phyloP scores from a whole-genome alignment of 371 early-diverging fungal genomes.

The Mucor circinelloides region DNA sequence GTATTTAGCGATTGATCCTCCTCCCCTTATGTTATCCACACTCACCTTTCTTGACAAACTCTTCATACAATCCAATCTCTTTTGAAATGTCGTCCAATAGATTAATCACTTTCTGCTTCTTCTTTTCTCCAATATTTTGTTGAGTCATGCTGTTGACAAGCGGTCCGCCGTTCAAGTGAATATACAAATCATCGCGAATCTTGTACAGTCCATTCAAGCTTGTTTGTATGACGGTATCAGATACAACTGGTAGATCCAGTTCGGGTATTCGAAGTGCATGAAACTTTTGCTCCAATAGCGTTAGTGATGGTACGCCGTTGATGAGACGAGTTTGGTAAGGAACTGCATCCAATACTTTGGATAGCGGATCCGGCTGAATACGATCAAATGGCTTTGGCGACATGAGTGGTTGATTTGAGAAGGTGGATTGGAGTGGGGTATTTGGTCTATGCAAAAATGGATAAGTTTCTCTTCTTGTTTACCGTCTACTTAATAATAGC shows the following conservation, averaged over 20 bases:
- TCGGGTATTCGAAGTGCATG: constrained; percentile 66
- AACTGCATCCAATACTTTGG: constrained; percentile 42
- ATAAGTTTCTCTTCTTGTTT: neutral
- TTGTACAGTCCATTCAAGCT: constrained; percentile 64
- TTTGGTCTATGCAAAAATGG: constrained; percentile 29
- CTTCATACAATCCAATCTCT: constrained; percentile 75
- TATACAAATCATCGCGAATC: constrained; percentile 60
- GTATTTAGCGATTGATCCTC: neutral
- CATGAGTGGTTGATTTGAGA: constrained; percentile 33
- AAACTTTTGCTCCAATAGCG: constrained; percentile 60
- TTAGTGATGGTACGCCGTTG: constrained; percentile 60
- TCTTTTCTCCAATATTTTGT: constrained; percentile 43
- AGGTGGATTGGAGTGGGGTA: constrained; percentile 43
- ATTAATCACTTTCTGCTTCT: constrained; percentile 47
- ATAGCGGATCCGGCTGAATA: constrained; percentile 37
- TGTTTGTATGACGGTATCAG: constrained; percentile 63
- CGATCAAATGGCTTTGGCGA: constrained; percentile 34
- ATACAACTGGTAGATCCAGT: constrained; percentile 63
- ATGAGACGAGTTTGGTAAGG: constrained; percentile 54
- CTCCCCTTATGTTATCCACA: neutral
- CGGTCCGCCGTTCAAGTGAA: constrained; percentile 61
- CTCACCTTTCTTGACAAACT: constrained; percentile 76
- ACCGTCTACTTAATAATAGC: neutral
- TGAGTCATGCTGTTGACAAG: constrained; percentile 37
- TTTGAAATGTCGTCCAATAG: constrained; percentile 65